These are phyloP conservation scores for Hibiscus mutabilis DNA, from an alignment of 345 rosid genomes.

Conservation along the genomic window DNA sequence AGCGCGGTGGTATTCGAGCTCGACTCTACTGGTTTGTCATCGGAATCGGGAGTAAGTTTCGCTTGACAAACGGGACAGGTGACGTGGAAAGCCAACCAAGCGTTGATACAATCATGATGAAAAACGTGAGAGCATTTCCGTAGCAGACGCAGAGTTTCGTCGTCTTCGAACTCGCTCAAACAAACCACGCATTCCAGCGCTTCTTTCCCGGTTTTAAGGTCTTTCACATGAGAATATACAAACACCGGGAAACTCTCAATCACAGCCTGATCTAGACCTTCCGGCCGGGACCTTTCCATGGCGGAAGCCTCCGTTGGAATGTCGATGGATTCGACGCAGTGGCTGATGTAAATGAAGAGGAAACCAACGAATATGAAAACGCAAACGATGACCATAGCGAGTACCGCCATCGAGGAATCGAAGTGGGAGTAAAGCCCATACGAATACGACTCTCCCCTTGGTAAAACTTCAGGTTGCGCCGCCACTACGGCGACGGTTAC, in stretches of 20 bases:
- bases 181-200: conserved; percentile 52
- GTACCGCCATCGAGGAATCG: conserved; percentile 18
- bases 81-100: conserved; percentile 41
- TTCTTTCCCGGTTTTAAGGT: conserved; percentile 33
- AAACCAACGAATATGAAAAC: conserved; percentile 20
- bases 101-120: conserved; percentile 47
- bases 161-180: conserved; percentile 39
- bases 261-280: conserved; percentile 44
- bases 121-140: conserved; percentile 53
- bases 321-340: conserved; percentile 13
- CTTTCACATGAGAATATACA: conserved; percentile 49
- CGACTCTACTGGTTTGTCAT: neutral
- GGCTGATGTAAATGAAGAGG: conserved; percentile 23
- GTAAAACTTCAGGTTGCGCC: conserved; percentile 9
- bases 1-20: neutral
- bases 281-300: neutral
- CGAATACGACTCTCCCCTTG: neutral
- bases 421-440: conserved; percentile 11
- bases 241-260: conserved; percentile 54
- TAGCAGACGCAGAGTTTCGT: conserved; percentile 33
- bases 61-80: conserved; percentile 64
- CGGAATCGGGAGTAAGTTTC: conserved; percentile 27
- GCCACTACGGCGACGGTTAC: neutral
- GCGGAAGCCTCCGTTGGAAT: neutral
- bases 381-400: conserved; percentile 19